These are phyloP conservation scores for Blastobotrys attinorum DNA, from an alignment of 805 yeast genomes.

Conservation along the genomic window DNA sequence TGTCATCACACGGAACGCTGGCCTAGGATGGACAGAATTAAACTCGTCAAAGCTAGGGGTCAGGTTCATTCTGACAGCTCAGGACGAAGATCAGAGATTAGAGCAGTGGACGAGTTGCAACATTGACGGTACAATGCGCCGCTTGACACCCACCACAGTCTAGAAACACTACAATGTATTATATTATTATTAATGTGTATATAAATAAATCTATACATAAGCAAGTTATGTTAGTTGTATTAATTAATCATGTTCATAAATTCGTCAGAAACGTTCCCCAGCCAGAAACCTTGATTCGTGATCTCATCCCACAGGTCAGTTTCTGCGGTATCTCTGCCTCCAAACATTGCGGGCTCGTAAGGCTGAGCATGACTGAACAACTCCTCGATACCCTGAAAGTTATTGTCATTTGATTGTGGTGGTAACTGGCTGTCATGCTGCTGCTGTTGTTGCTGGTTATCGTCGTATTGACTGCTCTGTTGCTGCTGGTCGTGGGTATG, in stretches of 20 bases:
- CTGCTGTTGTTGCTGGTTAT: too few relatives aligned
- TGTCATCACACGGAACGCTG: conserved; percentile 15
- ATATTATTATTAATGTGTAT: too few relatives aligned
- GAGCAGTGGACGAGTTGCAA: too few relatives aligned
- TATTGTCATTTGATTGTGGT: neutral
- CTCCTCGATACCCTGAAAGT: conserved; percentile 4
- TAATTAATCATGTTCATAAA: conserved; percentile 7
- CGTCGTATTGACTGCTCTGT: too few relatives aligned
- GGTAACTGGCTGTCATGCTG: too few relatives aligned
- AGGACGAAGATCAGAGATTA: neutral
- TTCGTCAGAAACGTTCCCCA: conserved; percentile 16
- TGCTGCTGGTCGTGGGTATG: too few relatives aligned
- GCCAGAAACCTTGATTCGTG: conserved; percentile 14
- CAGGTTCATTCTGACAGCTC: neutral
- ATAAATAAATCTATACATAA: too few relatives aligned
- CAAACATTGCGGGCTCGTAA: neutral
- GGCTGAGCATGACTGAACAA: conserved; percentile 1
- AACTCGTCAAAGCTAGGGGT: neutral
- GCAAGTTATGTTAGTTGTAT: too few relatives aligned
- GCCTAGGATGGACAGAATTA: conserved; percentile 12
- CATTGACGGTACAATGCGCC: too few relatives aligned
- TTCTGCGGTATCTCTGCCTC: conserved; percentile 2
- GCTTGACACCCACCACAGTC: too few relatives aligned
- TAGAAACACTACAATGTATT: too few relatives aligned
- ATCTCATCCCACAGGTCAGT: conserved; percentile 16